Base-by-base conservation (phyloP, 768 basidiomycete genomes). In the Tylopilus vinaceipallidus region DNA sequence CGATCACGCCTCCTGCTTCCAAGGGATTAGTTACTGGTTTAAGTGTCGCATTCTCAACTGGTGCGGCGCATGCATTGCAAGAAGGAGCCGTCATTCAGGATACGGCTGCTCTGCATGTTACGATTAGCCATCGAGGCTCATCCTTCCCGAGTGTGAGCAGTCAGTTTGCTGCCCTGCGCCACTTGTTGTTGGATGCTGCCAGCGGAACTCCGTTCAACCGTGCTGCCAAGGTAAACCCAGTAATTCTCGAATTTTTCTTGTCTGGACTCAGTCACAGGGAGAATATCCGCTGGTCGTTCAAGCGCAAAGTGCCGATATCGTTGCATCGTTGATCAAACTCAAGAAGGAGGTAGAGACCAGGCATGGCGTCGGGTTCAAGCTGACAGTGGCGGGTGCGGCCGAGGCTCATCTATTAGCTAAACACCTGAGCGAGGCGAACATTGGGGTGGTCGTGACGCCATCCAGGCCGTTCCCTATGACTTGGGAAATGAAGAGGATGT, bases 241-340 rank as follows among this genome's bases (percentile, higher is more conserved):
- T 32, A n/a, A n/a, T 22, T 20, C 13, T 29, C 42, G 32, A 22
- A 47, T 23, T 22, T 42, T 10, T 30, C 32, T 20, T 8, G 27
- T 22, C 5, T 29, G 12, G 35, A n/a, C n/a, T n/a, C n/a, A n/a
- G n/a, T 40, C 11, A 34, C 54, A 87, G 83, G 88, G 90, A 6
- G 60, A 74, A 29, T 74, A 92, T 19, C 85, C 89, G 3, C 71
- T 97, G 6, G 86, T 95, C 11, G 72, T 92, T 9, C 80, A 85
- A 46, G 83, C 80, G 2, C 73, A 86, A 55, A 91, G 75, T 58
- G 91, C 89, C 4, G 93, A 95, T 65, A 73, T 88, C 44, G 93
- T 95, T 53, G 89, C 87, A 1, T 81, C 86, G 1, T 67, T 95
- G 29, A 73, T 95, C 38, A 64, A 76, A 22, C 73, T 95, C 48